Percentiles rank a stretch among this genome's conserved stretches.
These are phyloP conservation scores for Starmerella khaoyaiensis DNA, from an alignment of 805 yeast genomes.

Conservation along the genomic window DNA sequence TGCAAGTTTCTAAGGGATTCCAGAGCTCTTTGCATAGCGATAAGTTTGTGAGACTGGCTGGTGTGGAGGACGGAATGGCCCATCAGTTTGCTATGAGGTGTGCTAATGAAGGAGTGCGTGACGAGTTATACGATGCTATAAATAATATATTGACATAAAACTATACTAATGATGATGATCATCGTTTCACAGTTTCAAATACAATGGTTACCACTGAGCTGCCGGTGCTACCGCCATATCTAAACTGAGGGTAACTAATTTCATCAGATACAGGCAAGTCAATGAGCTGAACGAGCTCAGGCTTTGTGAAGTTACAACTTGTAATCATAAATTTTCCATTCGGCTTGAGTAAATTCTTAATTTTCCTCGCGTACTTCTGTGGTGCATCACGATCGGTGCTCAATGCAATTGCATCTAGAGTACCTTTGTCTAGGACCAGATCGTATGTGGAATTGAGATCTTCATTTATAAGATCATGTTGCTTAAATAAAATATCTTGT, in stretches of 20 bases:
- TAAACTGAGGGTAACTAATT: constrained; percentile 62
- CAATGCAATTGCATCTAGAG: constrained; percentile 90
- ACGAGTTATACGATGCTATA: constrained; percentile 37
- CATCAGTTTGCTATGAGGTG: constrained; percentile 74
- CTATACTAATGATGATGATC: background rate
- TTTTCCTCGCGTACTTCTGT: constrained; percentile 47
- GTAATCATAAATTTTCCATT: constrained; percentile 63
- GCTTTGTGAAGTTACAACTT: constrained; percentile 84
- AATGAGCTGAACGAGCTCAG: constrained; percentile 40
- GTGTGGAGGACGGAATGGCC: constrained; percentile 53
- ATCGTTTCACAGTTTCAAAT: constrained; percentile 30
- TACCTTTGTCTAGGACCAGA: constrained; percentile 82
- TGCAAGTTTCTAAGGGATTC: constrained; percentile 64
- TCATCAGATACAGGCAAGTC: constrained; percentile 31
- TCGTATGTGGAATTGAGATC: constrained; percentile 39
- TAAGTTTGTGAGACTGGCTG: constrained; percentile 64
- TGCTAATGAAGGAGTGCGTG: constrained; percentile 47
- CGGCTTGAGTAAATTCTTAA: constrained; percentile 41
- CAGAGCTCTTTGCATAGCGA: constrained; percentile 75
- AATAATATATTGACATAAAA: background rate
- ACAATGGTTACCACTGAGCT: constrained; percentile 80
- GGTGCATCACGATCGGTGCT: constrained; percentile 34
- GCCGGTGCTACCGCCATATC: constrained; percentile 84
- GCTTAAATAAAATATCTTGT: constrained; percentile 37
- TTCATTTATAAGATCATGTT: constrained; percentile 51